Evolutionary conservation across 2,329 filamentous ascomycete species (phyloP).

Genomic region (Aplosporella prunicola): DNA sequence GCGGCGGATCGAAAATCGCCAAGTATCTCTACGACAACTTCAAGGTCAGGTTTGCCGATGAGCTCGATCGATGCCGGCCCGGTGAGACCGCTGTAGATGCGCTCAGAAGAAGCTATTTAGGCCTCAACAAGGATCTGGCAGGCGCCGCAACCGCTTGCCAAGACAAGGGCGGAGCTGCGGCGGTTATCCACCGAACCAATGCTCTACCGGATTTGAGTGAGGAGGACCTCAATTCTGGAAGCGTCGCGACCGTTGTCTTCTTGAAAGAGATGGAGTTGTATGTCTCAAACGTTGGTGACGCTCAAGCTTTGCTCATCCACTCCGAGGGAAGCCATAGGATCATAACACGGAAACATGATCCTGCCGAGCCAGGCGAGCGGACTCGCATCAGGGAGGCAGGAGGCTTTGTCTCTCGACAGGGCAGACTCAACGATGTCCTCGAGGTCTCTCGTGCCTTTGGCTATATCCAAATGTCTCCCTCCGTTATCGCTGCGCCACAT

Average conservation of each 20-base stretch:
- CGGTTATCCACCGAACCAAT: conserved; percentile 58
- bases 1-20: conserved; percentile 86
- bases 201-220: conserved; percentile 71
- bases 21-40: conserved; percentile 97
- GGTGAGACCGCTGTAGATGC: conserved; percentile 75
- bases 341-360: conserved; percentile 86
- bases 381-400: conserved; percentile 88
- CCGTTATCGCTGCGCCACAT: conserved; percentile 83
- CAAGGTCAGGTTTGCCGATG: conserved; percentile 69
- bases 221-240: conserved; percentile 82
- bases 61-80: conserved; percentile 63
- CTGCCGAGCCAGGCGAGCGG: conserved; percentile 73
- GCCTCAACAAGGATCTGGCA: conserved; percentile 88
- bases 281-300: conserved; percentile 91
- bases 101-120: conserved; percentile 73
- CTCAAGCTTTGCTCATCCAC: conserved; percentile 89
- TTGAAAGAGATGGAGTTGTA: conserved; percentile 83
- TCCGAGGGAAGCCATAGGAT: conserved; percentile 75
- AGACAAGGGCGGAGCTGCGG: conserved; percentile 27
- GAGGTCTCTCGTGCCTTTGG: conserved; percentile 92
- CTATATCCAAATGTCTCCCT: conserved; percentile 84
- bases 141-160: conserved; percentile 69
- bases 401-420: conserved; percentile 90
- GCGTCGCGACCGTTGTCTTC: conserved; percentile 86
- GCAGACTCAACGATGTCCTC: conserved; percentile 82